Conservation (phyloP, 2,329 filamentous ascomycete species). For the Cercospora janseana region DNA sequence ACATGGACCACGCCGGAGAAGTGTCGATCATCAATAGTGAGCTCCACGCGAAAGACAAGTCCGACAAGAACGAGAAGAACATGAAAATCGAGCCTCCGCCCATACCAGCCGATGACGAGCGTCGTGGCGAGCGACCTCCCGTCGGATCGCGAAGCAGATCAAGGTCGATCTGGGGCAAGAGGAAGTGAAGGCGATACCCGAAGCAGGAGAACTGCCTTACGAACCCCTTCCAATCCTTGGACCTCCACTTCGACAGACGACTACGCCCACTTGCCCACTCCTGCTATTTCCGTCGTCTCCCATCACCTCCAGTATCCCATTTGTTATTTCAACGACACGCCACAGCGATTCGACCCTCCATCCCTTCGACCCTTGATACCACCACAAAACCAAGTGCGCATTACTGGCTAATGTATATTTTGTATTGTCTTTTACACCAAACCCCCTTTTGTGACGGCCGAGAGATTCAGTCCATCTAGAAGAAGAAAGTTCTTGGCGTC, state of each 20-base stretch:
- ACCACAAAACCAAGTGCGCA: too few species aligned
- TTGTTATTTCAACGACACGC: background rate
- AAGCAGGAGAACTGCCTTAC: too few species aligned
- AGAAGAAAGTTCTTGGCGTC: too few species aligned
- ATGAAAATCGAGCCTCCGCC: constrained; percentile 22
- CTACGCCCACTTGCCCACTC: background rate
- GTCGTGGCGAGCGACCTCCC: constrained; percentile 8
- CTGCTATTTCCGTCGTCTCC: background rate
- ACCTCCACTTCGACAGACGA: background rate
- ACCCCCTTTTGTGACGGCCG: background rate
- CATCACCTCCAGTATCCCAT: constrained; percentile 1
- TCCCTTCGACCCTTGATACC: too few species aligned
- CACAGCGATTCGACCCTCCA: too few species aligned
- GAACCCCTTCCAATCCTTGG: too few species aligned
- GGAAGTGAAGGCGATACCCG: too few species aligned
- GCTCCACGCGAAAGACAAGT: constrained; percentile 6
- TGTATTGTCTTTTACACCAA: constrained; percentile 10
- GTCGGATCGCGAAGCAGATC: constrained; percentile 15
- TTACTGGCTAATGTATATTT: constrained; percentile 16
- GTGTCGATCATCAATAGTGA: background rate
- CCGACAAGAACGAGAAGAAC: constrained; percentile 17
- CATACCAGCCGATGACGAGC: constrained; percentile 15
- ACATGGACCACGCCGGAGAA: constrained; percentile 55
- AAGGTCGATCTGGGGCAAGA: constrained; percentile 25
- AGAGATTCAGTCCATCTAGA: too few species aligned